Conservation (phyloP, 345 rosid genomes). For the Arabidopsis suecica region DNA sequence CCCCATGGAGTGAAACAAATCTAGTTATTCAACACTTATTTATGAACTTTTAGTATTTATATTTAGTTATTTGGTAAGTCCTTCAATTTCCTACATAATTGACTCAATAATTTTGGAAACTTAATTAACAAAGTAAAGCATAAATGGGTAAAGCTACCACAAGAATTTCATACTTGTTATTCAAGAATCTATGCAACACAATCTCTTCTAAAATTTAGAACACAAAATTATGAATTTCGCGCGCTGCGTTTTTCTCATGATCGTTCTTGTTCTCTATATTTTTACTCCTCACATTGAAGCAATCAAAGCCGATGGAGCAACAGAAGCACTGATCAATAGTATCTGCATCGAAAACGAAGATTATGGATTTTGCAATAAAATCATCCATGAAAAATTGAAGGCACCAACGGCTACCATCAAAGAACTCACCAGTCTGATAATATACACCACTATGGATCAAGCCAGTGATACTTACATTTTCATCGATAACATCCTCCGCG, state of each 20-base stretch:
- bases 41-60: too few relatives aligned
- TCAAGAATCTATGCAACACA: constrained; percentile 21
- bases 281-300: neutral
- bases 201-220: neutral
- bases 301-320: neutral
- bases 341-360: constrained; percentile 29
- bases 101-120: constrained; percentile 14
- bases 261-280: neutral
- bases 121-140: neutral
- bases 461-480: constrained; percentile 30
- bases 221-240: constrained; percentile 21
- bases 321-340: constrained; percentile 25
- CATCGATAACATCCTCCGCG: constrained; percentile 26
- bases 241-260: neutral
- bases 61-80: neutral
- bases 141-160: neutral
- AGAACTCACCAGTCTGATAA: constrained; percentile 28
- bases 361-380: constrained; percentile 16
- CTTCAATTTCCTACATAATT: constrained; percentile 6
- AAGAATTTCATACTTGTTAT: constrained; percentile 25
- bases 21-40: too few relatives aligned
- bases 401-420: constrained; percentile 13
- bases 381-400: constrained; percentile 22
- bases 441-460: neutral
- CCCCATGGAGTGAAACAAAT: too few relatives aligned